These are phyloP conservation scores for Globisporangium acanthophoron DNA, from an alignment of 352 stramenopile genomes.

Conservation along the genomic window DNA sequence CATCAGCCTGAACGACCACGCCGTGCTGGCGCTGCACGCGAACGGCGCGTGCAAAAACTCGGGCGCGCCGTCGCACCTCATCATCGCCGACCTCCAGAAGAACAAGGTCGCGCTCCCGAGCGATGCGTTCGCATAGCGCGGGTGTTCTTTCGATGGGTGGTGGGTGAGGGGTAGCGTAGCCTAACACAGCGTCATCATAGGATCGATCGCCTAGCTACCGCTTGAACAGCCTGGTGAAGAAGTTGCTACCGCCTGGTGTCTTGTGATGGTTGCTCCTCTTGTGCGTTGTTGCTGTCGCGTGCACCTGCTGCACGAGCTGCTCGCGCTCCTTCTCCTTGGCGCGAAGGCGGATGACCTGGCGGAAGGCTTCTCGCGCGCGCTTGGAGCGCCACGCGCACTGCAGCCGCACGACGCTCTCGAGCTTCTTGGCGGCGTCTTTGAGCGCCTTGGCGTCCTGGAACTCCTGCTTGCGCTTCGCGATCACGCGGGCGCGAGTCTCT, in stretches of 20 bases:
- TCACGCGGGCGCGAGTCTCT: slow-evolving; percentile 25
- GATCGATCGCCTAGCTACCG: background rate
- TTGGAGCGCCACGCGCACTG: slow-evolving; percentile 78
- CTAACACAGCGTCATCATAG: too few species aligned
- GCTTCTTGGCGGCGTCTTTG: slow-evolving; percentile 39
- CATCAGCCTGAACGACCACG: slow-evolving; percentile 30
- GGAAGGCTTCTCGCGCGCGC: slow-evolving; percentile 51
- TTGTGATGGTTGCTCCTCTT: background rate
- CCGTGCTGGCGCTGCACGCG: slow-evolving; percentile 40
- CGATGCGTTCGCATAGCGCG: slow-evolving; percentile 29
- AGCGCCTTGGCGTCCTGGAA: slow-evolving; percentile 25
- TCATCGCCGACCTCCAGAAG: slow-evolving; percentile 30
- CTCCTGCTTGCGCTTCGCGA: slow-evolving; percentile 30
- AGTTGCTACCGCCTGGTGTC: background rate
- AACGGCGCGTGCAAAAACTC: slow-evolving; percentile 42
- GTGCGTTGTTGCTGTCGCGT: slow-evolving; percentile 1
- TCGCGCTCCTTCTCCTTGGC: slow-evolving; percentile 64
- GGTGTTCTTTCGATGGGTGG: too few species aligned
- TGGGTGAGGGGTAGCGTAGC: too few species aligned
- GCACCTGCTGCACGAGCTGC: slow-evolving; percentile 19
- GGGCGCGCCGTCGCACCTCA: slow-evolving; percentile 29
- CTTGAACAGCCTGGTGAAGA: background rate
- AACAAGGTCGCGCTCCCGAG: slow-evolving; percentile 25
- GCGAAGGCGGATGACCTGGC: slow-evolving; percentile 46
- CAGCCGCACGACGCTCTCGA: slow-evolving; percentile 50